These are phyloP conservation scores for Dendryphion nanum DNA, from an alignment of 2,329 filamentous ascomycete genomes.

Conservation along the genomic window DNA sequence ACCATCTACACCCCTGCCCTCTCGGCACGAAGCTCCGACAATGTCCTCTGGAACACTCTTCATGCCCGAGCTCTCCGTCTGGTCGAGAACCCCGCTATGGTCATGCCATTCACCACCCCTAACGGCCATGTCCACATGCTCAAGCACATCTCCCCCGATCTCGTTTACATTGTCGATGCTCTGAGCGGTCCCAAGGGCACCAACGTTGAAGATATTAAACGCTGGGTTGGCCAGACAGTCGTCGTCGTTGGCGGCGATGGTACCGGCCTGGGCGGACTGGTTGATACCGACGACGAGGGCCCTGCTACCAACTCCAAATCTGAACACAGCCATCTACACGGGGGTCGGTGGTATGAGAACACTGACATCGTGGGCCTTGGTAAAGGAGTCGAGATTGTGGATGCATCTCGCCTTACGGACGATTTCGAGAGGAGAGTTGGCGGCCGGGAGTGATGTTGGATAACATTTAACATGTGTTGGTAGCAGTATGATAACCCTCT, in stretches of 20 bases:
- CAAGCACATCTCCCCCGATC: conserved; percentile 78
- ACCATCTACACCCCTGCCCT: conserved; percentile 35
- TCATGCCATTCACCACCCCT: conserved; percentile 83
- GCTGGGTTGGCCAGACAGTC: conserved; percentile 62
- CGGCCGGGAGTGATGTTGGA: conserved; percentile 47
- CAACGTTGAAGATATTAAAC: conserved; percentile 63
- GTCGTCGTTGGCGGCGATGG: conserved; percentile 56
- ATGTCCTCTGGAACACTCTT: conserved; percentile 70
- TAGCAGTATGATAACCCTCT: background rate
- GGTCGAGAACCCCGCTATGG: conserved; percentile 81
- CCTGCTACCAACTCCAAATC: conserved; percentile 22
- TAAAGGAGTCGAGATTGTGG: conserved; percentile 84
- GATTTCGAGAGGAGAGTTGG: conserved; percentile 82
- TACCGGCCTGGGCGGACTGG: conserved; percentile 52
- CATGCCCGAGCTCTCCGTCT: conserved; percentile 76
- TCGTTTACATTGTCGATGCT: conserved; percentile 85
- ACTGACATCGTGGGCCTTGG: conserved; percentile 82
- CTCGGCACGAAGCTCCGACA: conserved; percentile 34
- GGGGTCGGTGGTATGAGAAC: conserved; percentile 71
- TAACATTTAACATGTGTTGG: background rate
- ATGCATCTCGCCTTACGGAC: conserved; percentile 76
- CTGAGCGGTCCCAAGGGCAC: conserved; percentile 74
- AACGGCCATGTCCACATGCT: conserved; percentile 84
- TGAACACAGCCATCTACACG: conserved; percentile 31
- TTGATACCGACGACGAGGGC: conserved; percentile 58